A percentile compares a stretch with the other conserved stretches of the same genome.
phyloP scores from a whole-genome alignment of 108 stramenopile genomes.

The Conticribra weissflogii region DNA sequence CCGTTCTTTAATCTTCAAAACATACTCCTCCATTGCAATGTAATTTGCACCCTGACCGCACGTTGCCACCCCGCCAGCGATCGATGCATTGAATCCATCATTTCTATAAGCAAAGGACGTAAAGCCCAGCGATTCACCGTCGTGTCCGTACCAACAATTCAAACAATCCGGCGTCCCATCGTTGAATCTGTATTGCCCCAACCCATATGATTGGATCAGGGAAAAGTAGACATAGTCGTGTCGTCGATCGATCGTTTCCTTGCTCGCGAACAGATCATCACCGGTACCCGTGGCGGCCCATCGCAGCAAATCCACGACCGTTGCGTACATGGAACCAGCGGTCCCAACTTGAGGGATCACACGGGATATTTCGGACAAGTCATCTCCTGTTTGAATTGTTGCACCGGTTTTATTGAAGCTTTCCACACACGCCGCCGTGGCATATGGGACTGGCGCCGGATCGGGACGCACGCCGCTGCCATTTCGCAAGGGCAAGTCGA shows the following conservation, averaged over 20 bases:
- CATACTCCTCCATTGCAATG: too few relatives aligned
- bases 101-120: too few relatives aligned
- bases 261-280: neutral
- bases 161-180: neutral
- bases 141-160: constrained; percentile 4
- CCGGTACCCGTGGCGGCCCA: neutral
- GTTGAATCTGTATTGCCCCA: neutral
- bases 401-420: too few relatives aligned
- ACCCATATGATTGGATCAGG: neutral
- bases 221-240: neutral
- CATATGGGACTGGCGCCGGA: neutral
- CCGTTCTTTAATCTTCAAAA: too few relatives aligned
- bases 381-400: too few relatives aligned
- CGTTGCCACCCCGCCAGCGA: too few relatives aligned
- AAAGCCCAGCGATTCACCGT: too few relatives aligned
- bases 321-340: neutral
- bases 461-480: neutral
- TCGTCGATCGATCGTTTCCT: neutral
- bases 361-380: too few relatives aligned
- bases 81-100: too few relatives aligned
- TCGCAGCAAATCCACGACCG: neutral
- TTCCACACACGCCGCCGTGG: neutral
- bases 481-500: too few relatives aligned
- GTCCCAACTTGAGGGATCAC: neutral
- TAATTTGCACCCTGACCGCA: too few relatives aligned